Base-by-base conservation (phyloP, 768 basidiomycete species). In the Termitomyces sp. region DNA sequence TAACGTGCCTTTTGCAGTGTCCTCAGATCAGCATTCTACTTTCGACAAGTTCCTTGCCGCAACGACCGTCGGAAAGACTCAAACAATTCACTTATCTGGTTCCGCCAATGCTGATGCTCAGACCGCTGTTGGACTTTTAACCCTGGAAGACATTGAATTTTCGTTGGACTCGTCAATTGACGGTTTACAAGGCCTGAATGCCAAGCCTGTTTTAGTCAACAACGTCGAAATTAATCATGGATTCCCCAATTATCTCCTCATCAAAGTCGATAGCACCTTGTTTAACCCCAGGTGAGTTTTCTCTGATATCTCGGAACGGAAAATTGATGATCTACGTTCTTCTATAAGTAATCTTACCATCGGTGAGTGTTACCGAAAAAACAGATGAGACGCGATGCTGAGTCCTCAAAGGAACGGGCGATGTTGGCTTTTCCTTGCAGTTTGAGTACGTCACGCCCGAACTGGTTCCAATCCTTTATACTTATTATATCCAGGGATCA, bases 181-280 rank as follows among this genome's bases (percentile, higher is more conserved):
- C 2, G 88, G 88, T 42, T 66, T 91, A 55, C 84, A 88, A 68
- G 88, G 87, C 31, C 75, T 91, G 57, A 74, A 79, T 60, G 73
- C 83, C 31, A 79, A 76, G 58, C 87, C 86, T 11, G 80, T 82
- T 2, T 75, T 75, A 3, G 79, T 90, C 15, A 74, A 73, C 42
- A 75, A 80, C 61, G 72, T 90, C 52, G 87, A 89, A 61, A 87
- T 89, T 31, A 81, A 79, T 42, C 86, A 84, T 54, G 88, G 88
- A 7, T 89, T 81, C 73, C 58, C 81, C 0, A 79, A 86, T 65
- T 85, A 78, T 67, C 74, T 91, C n/a, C 75, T 89, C 52, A 89
- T 91, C 72, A 87, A 78, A 64, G 82, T 83, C 13, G 73, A 81
- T 45, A 82, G 83, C 20, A 73, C 76, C 1, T 70, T 89, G 24